phyloP scores from a whole-genome alignment of 371 early-diverging fungal genomes.

The Parasitella parasitica region DNA sequence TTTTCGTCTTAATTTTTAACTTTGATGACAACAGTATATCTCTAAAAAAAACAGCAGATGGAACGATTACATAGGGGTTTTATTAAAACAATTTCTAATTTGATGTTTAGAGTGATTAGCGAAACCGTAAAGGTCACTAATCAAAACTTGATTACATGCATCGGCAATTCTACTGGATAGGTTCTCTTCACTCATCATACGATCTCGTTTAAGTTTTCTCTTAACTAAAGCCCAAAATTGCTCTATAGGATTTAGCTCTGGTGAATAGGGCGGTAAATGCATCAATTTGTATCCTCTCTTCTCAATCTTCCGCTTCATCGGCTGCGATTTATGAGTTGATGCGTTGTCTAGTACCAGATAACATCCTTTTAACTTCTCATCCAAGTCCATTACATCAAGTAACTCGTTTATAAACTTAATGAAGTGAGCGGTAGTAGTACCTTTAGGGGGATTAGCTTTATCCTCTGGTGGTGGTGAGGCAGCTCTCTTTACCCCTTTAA shows the following conservation, averaged over 20 bases:
- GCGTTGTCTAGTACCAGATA: conserved; percentile 10
- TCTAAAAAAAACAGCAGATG: conserved; percentile 7
- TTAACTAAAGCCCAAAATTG: conserved; percentile 15
- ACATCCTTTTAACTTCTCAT: conserved; percentile 15
- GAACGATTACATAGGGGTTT: conserved; percentile 10
- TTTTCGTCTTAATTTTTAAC: too few relatives aligned
- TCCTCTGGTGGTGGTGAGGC: neutral
- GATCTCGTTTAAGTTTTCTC: conserved; percentile 10
- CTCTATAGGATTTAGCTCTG: conserved; percentile 15
- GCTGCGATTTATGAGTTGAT: conserved; percentile 10
- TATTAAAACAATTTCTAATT: conserved; percentile 9
- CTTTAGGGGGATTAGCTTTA: conserved; percentile 9
- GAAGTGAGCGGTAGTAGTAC: conserved; percentile 11
- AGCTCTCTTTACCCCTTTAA: conserved; percentile 2
- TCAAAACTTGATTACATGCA: conserved; percentile 19
- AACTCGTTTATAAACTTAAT: conserved; percentile 15
- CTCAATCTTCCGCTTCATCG: conserved; percentile 5
- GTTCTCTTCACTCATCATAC: conserved; percentile 18
- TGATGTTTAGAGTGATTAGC: conserved; percentile 8
- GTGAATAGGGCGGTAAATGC: conserved; percentile 10
- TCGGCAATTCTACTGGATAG: conserved; percentile 16
- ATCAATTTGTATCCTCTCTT: conserved; percentile 15
- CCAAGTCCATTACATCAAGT: conserved; percentile 14
- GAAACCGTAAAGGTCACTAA: conserved; percentile 17
- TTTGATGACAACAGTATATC: too few relatives aligned